These are phyloP conservation scores for Peronospora farinosa DNA, from an alignment of 352 stramenopile genomes.

Conservation along the genomic window DNA sequence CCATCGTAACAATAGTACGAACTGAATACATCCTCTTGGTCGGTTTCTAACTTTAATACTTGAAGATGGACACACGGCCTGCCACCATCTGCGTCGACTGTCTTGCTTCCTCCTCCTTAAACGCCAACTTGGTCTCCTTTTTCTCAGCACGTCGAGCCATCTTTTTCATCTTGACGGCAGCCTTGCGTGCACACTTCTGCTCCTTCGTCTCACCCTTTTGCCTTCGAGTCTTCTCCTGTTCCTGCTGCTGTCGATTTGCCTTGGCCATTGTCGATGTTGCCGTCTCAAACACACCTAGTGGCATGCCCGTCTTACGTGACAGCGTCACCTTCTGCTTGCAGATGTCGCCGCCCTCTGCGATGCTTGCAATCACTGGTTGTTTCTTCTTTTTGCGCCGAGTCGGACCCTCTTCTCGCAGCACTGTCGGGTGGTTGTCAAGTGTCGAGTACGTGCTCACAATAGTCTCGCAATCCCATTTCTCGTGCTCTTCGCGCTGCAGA, in stretches of 20 bases:
- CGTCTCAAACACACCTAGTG: constrained; percentile 86
- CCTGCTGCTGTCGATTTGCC: constrained; percentile 20
- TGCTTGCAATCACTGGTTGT: constrained; percentile 17
- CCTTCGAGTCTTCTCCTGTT: constrained; percentile 29
- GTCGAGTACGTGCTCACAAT: constrained; percentile 98
- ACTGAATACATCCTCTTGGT: constrained; percentile 8
- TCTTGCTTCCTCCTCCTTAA: constrained; percentile 88
- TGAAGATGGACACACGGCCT: constrained; percentile 67
- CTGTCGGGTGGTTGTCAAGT: constrained; percentile 95
- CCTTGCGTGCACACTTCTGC: constrained; percentile 91
- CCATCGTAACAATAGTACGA: not conserved
- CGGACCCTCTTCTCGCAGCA: constrained; percentile 71
- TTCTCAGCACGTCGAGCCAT: constrained; percentile 89
- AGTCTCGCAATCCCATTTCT: constrained; percentile 95
- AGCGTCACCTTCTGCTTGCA: constrained; percentile 73
- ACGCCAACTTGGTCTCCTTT: constrained; percentile 91
- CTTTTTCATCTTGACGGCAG: constrained; percentile 89
- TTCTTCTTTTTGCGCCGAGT: constrained; percentile 83
- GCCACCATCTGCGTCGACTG: constrained; percentile 53
- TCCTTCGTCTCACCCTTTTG: constrained; percentile 85
- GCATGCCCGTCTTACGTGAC: constrained; percentile 93
- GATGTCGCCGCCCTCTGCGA: constrained; percentile 28
- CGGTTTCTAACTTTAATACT: constrained; percentile 41
- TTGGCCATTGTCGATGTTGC: constrained; percentile 17
- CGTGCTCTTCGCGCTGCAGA: constrained; percentile 47